phyloP scores from a whole-genome alignment of 495 filamentous ascomycete genomes.

The Bombardia bombarda region DNA sequence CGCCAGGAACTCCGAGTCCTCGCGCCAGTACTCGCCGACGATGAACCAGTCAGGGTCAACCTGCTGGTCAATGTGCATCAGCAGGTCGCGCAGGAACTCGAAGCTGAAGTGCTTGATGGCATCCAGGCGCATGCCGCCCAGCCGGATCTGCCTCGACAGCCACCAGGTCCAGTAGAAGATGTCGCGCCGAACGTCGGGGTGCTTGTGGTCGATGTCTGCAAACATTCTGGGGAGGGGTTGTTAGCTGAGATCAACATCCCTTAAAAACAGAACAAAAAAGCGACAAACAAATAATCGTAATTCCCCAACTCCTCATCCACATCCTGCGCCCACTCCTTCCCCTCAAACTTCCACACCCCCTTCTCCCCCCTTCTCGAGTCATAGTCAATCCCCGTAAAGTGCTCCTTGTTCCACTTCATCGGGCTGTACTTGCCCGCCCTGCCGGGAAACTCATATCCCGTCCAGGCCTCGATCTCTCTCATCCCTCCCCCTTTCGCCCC shows the following conservation, averaged over 20 bases:
- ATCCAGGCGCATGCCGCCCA: slow-evolving; percentile 65
- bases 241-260: not conserved
- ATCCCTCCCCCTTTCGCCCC: slow-evolving; percentile 32
- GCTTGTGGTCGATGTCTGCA: slow-evolving; percentile 59
- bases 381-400: slow-evolving; percentile 67
- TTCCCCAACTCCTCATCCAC: slow-evolving; percentile 65
- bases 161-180: slow-evolving; percentile 60
- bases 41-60: slow-evolving; percentile 52
- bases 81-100: slow-evolving; percentile 50
- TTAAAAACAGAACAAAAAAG: not conserved
- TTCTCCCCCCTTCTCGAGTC: slow-evolving; percentile 46
- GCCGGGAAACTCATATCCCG: slow-evolving; percentile 58
- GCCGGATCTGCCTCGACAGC: slow-evolving; percentile 49
- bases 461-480: slow-evolving; percentile 60
- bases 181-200: slow-evolving; percentile 57
- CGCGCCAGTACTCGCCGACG: slow-evolving; percentile 70
- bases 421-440: slow-evolving; percentile 49
- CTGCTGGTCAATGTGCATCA: slow-evolving; percentile 32
- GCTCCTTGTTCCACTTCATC: slow-evolving; percentile 57
- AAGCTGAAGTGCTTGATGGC: slow-evolving; percentile 68
- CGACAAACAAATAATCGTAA: slow-evolving; percentile 52
- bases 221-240: slow-evolving; percentile 41
- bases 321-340: slow-evolving; percentile 50
- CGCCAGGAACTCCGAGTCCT: slow-evolving; percentile 44
- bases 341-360: slow-evolving; percentile 61